phyloP scores from a whole-genome alignment of 106 monocot genomes.

The Amphibolis antarctica region DNA sequence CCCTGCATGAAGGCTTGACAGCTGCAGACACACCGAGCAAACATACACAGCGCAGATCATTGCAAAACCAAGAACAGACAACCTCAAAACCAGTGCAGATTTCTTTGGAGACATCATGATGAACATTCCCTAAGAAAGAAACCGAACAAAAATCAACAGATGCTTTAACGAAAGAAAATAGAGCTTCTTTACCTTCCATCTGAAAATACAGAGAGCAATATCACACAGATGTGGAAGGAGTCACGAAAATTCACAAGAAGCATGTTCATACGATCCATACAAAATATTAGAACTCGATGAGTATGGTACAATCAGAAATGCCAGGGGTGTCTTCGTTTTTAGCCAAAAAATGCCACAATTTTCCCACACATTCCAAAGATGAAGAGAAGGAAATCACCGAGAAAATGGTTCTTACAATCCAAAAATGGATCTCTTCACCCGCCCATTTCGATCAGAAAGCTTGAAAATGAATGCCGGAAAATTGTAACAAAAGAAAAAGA shows the following conservation, averaged over 20 bases:
- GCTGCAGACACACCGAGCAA: conserved; percentile 36
- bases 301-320: neutral
- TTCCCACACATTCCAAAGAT: neutral
- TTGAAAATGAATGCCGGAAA: neutral
- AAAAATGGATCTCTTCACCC: neutral
- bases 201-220: neutral
- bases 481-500: neutral
- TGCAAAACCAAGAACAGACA: conserved; percentile 27
- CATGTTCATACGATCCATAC: neutral
- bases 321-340: neutral
- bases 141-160: neutral
- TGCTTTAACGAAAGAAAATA: neutral
- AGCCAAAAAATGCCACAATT: too few relatives aligned
- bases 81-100: conserved; percentile 24
- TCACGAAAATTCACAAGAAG: neutral
- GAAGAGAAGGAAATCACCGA: neutral
- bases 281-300: neutral
- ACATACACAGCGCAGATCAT: conserved; percentile 48
- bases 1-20: conserved; percentile 10
- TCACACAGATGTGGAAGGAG: neutral
- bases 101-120: conserved; percentile 35
- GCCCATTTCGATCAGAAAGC: neutral
- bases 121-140: conserved; percentile 29
- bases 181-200: neutral
- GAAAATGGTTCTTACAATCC: neutral